Percentiles rank a stretch among this genome's conserved stretches.
phyloP scores from a whole-genome alignment of 2,329 filamentous ascomycete genomes.

The Ophiocordyceps sinensis region DNA sequence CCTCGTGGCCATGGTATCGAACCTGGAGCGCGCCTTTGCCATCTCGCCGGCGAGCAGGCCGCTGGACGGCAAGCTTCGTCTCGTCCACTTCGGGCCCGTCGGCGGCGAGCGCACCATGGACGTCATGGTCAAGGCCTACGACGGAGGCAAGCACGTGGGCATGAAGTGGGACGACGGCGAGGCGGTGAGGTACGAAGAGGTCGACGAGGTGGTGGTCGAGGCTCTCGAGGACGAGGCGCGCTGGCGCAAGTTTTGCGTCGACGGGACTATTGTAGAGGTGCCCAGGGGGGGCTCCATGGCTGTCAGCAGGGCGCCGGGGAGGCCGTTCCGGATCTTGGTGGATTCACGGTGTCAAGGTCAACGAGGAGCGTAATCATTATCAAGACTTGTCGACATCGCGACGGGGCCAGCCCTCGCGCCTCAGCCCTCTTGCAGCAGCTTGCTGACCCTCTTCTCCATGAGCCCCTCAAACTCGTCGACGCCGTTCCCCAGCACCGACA shows the following conservation, averaged over 20 bases:
- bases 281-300: slow-evolving; percentile 57
- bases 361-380: no score
- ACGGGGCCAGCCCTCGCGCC: neutral
- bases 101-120: slow-evolving; percentile 55
- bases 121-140: slow-evolving; percentile 56
- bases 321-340: slow-evolving; percentile 30
- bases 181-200: slow-evolving; percentile 55
- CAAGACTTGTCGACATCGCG: neutral
- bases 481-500: slow-evolving; percentile 41
- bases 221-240: slow-evolving; percentile 52
- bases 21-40: slow-evolving; percentile 66
- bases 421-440: slow-evolving; percentile 15
- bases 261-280: slow-evolving; percentile 72
- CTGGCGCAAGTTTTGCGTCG: slow-evolving; percentile 83
- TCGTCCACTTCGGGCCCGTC: slow-evolving; percentile 63
- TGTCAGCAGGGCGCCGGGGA: slow-evolving; percentile 34
- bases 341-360: slow-evolving; percentile 8
- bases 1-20: slow-evolving; percentile 61
- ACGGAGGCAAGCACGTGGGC: slow-evolving; percentile 38
- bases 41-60: slow-evolving; percentile 64
- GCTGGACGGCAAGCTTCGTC: slow-evolving; percentile 53
- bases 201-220: slow-evolving; percentile 52
- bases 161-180: slow-evolving; percentile 39
- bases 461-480: slow-evolving; percentile 51
- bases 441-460: slow-evolving; percentile 43